A percentile compares a stretch with the other conserved stretches of the same genome.
phyloP scores from a whole-genome alignment of 371 early-diverging fungal species.

The Mucor velutinosus region DNA sequence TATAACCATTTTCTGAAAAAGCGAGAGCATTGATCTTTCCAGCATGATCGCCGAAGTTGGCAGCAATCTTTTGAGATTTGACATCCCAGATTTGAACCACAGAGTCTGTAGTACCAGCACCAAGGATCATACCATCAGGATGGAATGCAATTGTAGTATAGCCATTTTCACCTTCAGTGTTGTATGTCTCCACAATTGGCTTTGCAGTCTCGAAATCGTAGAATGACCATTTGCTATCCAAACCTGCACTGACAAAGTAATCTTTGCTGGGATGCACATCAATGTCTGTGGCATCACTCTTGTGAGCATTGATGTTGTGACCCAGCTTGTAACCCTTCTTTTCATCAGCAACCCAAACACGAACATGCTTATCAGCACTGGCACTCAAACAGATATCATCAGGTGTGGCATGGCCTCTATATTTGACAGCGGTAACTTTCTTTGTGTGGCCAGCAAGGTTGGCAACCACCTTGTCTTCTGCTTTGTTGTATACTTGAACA shows the following conservation, averaged over 20 bases:
- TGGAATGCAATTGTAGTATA: conserved; percentile 83
- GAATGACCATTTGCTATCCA: conserved; percentile 84
- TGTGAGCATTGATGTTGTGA: conserved; percentile 67
- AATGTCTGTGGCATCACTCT: conserved; percentile 72
- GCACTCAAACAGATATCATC: conserved; percentile 69
- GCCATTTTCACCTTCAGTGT: conserved; percentile 37
- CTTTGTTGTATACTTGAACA: conserved; percentile 67
- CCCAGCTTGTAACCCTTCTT: conserved; percentile 50
- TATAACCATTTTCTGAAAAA: conserved; percentile 92
- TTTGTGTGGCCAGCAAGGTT: conserved; percentile 82
- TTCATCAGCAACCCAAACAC: conserved; percentile 66
- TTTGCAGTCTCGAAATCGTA: conserved; percentile 72
- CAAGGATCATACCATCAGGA: conserved; percentile 91
- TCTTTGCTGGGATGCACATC: conserved; percentile 78
- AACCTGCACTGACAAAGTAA: conserved; percentile 75
- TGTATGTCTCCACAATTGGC: conserved; percentile 54
- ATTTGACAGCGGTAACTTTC: conserved; percentile 72
- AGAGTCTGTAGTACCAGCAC: conserved; percentile 78
- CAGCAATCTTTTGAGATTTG: conserved; percentile 71
- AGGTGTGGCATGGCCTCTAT: conserved; percentile 56
- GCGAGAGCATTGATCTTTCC: conserved; percentile 73
- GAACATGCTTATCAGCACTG: conserved; percentile 83
- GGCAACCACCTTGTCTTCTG: conserved; percentile 68
- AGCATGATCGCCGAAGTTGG: conserved; percentile 72
- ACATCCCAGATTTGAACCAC: conserved; percentile 86